Conservation (phyloP, 73 alveolate species). For the Breviolum minutum region DNA sequence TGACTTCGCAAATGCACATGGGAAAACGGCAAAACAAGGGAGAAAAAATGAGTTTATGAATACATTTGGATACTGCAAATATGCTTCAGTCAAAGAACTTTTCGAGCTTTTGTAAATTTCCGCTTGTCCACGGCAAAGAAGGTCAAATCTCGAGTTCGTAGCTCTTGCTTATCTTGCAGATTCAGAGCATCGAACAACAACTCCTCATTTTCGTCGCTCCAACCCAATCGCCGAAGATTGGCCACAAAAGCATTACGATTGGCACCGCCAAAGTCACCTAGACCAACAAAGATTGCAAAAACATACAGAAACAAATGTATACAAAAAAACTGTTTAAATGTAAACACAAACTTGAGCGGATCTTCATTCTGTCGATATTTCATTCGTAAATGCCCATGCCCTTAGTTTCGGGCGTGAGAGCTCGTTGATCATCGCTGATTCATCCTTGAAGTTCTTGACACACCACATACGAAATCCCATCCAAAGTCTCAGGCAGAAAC, state of each 20-base stretch:
- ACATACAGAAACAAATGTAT: not conserved
- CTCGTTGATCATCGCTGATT: conserved; percentile 22
- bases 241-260: not conserved
- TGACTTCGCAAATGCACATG: not conserved
- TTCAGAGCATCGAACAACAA: conserved; percentile 3
- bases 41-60: too few relatives aligned
- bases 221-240: conserved; percentile 42
- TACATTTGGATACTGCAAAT: not conserved
- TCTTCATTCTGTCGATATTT: too few relatives aligned
- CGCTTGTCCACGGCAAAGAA: conserved; percentile 61
- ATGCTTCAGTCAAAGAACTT: not conserved
- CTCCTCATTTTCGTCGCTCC: conserved; percentile 12
- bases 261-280: conserved; percentile 8
- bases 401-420: not conserved
- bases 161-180: conserved; percentile 30
- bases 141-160: not conserved
- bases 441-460: conserved; percentile 31
- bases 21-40: not conserved
- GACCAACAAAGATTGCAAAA: not conserved
- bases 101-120: conserved; percentile 13
- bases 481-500: conserved; percentile 1
- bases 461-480: conserved; percentile 76
- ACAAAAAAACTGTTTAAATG: not conserved
- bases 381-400: too few relatives aligned
- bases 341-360: too few relatives aligned